Base-by-base conservation (phyloP, 257 asterid genomes). In the Catharanthus roseus region DNA sequence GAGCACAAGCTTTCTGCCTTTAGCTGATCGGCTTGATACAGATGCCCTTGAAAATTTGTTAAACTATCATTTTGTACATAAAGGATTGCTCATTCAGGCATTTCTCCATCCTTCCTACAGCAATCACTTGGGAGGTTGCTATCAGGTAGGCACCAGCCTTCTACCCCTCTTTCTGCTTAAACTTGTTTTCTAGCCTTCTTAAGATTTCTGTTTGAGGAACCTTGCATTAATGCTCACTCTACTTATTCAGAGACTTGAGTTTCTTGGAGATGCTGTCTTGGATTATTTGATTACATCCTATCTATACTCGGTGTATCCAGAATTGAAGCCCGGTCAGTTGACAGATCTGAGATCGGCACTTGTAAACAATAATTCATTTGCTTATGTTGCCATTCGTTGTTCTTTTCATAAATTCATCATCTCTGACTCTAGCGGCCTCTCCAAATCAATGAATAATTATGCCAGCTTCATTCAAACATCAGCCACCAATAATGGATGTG, bases 181-280 rank as follows among this genome's bases (percentile, higher is more conserved):
- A 60, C 38, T 24, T 64, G 71, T 77, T 49, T 39, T 54, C 66
- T 6, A 57, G 16, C 74, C 13, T 67, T 62, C 47, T 41, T 55
- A 9, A 16, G 10, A 34, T 41, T 39, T 23, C 18, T 47, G 21
- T 41, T 49, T 65, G 65, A 47, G 16, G 41, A 55, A 28, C 23
- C 29, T 50, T n/a, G 4, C 15, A 18, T 65, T 74, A 61, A 75
- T 58, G 34, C 38, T 73, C 75, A 77, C 33, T 67, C 73, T 79
- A 34, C 76, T 77, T 56, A 74, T 77, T 77, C 96, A 91, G 97
- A 88, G 99, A 71, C 88, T 95, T 67, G 99, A 95, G 83, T 91
- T 85, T 83, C 96, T 95, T 19, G 99, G 99, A 79, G 99, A 95
- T 86, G 97, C 99, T 63, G 93, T 88, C 77, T 81, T 95, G 91